These are phyloP conservation scores for Lachancea kluyveri DNA, from an alignment of 805 yeast species.

Conservation along the genomic window DNA sequence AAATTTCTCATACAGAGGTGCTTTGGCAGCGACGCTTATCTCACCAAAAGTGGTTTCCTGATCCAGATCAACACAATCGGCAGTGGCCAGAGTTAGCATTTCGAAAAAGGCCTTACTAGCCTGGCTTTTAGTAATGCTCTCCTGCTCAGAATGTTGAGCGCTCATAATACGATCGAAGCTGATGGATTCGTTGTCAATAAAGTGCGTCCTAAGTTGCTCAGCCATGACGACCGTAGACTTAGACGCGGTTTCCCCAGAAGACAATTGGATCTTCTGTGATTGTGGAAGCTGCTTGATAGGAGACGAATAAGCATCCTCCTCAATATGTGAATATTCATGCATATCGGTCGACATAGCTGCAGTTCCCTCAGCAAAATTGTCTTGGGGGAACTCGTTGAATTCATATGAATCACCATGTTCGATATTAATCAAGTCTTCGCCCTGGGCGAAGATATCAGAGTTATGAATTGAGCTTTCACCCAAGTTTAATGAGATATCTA, in stretches of 20 bases:
- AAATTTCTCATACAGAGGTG: constrained; percentile 31
- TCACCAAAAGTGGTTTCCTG: constrained; percentile 59
- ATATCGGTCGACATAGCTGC: constrained; percentile 9
- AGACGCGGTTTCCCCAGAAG: constrained; percentile 20
- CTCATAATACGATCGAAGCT: constrained; percentile 12
- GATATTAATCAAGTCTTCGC: constrained; percentile 5
- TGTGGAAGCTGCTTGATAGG: constrained; percentile 3
- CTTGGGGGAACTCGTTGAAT: too few species aligned
- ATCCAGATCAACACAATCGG: constrained; percentile 57
- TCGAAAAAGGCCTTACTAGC: constrained; percentile 59
- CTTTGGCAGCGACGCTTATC: constrained; percentile 45
- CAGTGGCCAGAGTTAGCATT: constrained; percentile 71
- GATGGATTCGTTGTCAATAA: constrained; percentile 10
- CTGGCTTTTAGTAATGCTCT: constrained; percentile 15
- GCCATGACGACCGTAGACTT: constrained; percentile 27
- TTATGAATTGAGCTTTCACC: constrained; percentile 12
- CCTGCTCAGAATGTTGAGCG: constrained; percentile 5
- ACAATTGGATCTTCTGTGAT: constrained; percentile 13
- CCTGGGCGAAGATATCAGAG: constrained; percentile 2
- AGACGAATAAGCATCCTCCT: constrained; percentile 3
- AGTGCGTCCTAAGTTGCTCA: constrained; percentile 17
- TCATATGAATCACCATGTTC: constrained; percentile 7
- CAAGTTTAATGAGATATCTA: constrained; percentile 23
- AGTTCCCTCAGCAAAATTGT: constrained; percentile 8
- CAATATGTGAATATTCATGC: constrained; percentile 4